Conservation (phyloP, 1,284 basidiomycete species). For the Ceratobasidium sp. region DNA sequence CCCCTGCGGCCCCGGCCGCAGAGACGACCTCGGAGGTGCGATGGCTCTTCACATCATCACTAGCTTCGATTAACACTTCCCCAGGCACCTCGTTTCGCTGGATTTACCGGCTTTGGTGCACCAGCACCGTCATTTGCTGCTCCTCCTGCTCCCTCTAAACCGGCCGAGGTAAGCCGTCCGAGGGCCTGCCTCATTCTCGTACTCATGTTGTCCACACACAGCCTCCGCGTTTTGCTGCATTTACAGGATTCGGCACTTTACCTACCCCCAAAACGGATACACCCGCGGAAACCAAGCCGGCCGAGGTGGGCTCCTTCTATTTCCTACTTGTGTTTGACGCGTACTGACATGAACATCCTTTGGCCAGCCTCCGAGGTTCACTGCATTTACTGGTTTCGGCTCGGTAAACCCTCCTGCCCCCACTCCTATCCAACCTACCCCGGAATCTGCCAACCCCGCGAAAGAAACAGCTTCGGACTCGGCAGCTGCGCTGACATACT, state of each 20-base stretch:
- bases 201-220: slow-evolving; percentile 9
- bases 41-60: not conserved
- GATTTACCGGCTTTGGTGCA: slow-evolving; percentile 42
- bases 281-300: slow-evolving; percentile 36
- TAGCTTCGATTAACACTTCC: not conserved
- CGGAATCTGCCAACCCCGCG: slow-evolving; percentile 11
- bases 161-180: slow-evolving; percentile 20
- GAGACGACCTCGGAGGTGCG: slow-evolving; percentile 36
- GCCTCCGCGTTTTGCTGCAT: slow-evolving; percentile 30
- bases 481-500: slow-evolving; percentile 41
- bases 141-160: slow-evolving; percentile 20
- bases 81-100: slow-evolving; percentile 36
- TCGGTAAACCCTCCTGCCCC: slow-evolving; percentile 20
- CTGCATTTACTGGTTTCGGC: slow-evolving; percentile 10
- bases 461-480: slow-evolving; percentile 10
- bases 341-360: not conserved
- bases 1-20: slow-evolving; percentile 4
- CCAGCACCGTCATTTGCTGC: slow-evolving; percentile 4
- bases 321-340: not conserved
- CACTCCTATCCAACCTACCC: not conserved
- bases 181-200: not conserved
- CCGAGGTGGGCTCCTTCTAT: slow-evolving; percentile 24
- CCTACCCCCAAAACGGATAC: slow-evolving; percentile 40
- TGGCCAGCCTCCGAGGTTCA: slow-evolving; percentile 20
- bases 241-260: slow-evolving; percentile 31